Base-by-base conservation (phyloP, 2,329 filamentous ascomycete genomes). In the Penicillium frequentans region DNA sequence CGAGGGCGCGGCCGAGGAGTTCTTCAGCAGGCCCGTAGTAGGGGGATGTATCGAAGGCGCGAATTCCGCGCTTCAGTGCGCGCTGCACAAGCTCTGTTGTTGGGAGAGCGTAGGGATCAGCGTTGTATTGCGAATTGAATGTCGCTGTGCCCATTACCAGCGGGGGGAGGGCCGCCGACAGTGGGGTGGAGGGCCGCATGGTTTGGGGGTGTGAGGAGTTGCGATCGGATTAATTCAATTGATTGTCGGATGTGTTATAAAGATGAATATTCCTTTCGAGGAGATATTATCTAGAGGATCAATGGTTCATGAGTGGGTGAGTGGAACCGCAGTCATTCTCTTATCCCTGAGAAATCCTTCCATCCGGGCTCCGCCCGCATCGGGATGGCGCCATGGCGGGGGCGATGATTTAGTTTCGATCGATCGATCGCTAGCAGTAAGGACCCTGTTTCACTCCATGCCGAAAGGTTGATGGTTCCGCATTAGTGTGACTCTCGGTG, bases 1-100 rank as follows among this genome's bases (percentile, higher is more conserved):
- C 71, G 6, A 81, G 70, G 16, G 79, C 79, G 52, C 70, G 71
- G 57, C 81, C 81, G 16, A 83, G 77, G 4, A 83, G 74, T 60
- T 78, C 72, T 65, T 83, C 81, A 4, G 81, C 79, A 4, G 81
- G 81, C 13, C 80, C 81, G 63, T 83, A 83, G 70, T 83, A 83
- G 7, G 81, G 81, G 0, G 80, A 82, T 33, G 80, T 82, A 61
- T 83, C 81, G 64, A 83, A 82, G 58, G 80, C 79, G 62, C 79
- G 75, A 45, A 83, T 69, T 6, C 81, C 81, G 21, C 73, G 68
- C 16, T 74, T 65, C 11, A 83, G 70, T 11, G 80, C 80, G 37
- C 74, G 76, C 35, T 80, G 75, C 43, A 82, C 76, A 4, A 82
- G 73, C 50, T 75, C 72, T 9, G 76, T 79, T 8, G 79, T 78